Evolutionary conservation across 2,329 filamentous ascomycete genomes (phyloP).

Genomic region (Epichloe uncinata): DNA sequence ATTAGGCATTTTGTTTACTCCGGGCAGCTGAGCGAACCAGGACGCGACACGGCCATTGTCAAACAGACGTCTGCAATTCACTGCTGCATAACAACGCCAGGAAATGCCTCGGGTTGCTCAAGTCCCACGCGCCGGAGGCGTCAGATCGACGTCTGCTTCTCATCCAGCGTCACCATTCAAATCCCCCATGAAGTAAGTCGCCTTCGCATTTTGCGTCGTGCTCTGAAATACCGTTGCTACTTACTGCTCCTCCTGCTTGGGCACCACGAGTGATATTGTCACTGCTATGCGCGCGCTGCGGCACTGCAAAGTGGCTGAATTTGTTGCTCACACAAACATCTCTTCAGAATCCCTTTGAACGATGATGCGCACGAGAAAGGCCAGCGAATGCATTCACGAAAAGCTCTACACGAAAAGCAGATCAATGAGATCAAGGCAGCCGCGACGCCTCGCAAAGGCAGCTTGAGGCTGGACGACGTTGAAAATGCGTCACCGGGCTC

Average conservation of each 20-base stretch:
- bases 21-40: conserved; percentile 4
- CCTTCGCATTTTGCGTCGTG: not conserved
- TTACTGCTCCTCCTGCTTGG: not conserved
- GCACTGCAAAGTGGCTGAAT: not conserved
- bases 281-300: not conserved
- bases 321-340: conserved; percentile 2
- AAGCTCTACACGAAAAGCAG: conserved; percentile 78
- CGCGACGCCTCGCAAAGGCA: conserved; percentile 54
- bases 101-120: conserved; percentile 48
- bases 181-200: conserved; percentile 42
- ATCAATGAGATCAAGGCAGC: conserved; percentile 74
- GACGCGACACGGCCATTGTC: conserved; percentile 5
- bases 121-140: conserved; percentile 34
- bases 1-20: conserved; percentile 10
- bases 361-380: conserved; percentile 91
- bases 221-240: not conserved
- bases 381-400: conserved; percentile 71
- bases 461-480: conserved; percentile 43
- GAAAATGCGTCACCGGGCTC: conserved; percentile 44
- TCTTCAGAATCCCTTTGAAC: conserved; percentile 74
- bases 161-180: conserved; percentile 40
- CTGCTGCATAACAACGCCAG: conserved; percentile 5
- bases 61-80: conserved; percentile 3
- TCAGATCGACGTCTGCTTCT: conserved; percentile 33
- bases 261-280: not conserved